A percentile compares a stretch with the other conserved stretches of the same genome.
Evolutionary conservation across 202 grass and related monocot genomes (phyloP).

Genomic region (Zoysia matrella): DNA sequence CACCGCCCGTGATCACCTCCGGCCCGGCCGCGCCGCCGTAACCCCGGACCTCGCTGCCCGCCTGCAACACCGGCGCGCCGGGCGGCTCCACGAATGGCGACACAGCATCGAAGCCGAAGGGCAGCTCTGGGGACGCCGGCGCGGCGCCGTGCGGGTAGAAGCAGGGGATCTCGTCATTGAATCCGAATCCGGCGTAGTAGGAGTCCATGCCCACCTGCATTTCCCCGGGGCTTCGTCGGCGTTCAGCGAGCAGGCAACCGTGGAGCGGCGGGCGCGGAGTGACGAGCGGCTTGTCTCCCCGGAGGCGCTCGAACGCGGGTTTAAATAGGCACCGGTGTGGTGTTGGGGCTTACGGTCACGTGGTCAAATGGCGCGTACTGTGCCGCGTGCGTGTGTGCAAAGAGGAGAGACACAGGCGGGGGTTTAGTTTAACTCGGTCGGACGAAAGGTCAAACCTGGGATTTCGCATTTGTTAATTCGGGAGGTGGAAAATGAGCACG

Average conservation of each 20-base stretch:
- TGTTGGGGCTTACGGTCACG: no score
- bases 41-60: no score
- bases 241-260: neutral
- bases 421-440: no score
- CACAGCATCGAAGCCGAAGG: constrained; percentile 48
- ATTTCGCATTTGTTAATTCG: neutral
- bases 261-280: neutral
- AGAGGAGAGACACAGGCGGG: no score
- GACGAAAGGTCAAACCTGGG: constrained; percentile 42
- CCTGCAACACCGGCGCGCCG: no score
- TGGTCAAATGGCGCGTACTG: no score
- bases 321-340: constrained; percentile 42
- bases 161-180: constrained; percentile 54
- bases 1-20: no score
- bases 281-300: neutral
- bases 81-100: neutral
- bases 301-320: constrained; percentile 19
- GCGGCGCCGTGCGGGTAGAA: constrained; percentile 43
- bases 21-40: no score
- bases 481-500: neutral
- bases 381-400: no score
- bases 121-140: constrained; percentile 60
- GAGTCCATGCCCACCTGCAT: constrained; percentile 70
- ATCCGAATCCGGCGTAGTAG: constrained; percentile 25
- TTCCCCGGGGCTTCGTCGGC: neutral